These are phyloP conservation scores for Ceratorhiza oryzae-sativae DNA, from an alignment of 1,284 basidiomycete species.

Conservation along the genomic window DNA sequence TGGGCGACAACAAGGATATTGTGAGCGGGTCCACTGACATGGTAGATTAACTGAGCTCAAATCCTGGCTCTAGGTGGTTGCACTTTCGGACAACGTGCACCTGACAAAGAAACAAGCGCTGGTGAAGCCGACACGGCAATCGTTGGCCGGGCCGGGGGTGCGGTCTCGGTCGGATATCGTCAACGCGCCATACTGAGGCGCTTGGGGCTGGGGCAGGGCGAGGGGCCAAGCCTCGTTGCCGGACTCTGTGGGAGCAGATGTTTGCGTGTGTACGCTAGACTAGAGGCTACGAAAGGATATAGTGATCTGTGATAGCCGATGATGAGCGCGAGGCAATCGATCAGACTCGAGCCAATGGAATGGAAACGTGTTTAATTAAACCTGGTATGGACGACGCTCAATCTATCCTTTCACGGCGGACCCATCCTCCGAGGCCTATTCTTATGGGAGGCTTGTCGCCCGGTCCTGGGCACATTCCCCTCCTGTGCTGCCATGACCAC, in stretches of 20 bases:
- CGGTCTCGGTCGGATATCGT: conserved; percentile 46
- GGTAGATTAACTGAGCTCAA: conserved; percentile 18
- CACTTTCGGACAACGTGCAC: conserved; percentile 92
- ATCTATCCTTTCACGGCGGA: conserved; percentile 22
- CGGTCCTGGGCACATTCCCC: not conserved
- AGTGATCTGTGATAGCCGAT: conserved; percentile 32
- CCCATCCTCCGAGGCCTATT: not conserved
- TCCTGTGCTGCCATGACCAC: conserved; percentile 17
- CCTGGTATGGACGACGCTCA: conserved; percentile 2
- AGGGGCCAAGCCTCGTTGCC: not conserved
- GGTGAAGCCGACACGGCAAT: conserved; percentile 83
- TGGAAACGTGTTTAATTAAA: conserved; percentile 27
- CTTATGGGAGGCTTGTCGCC: not conserved
- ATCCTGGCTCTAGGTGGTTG: conserved; percentile 73
- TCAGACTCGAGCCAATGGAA: conserved; percentile 23
- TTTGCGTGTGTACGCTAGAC: conserved; percentile 4
- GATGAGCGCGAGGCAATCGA: conserved; percentile 10
- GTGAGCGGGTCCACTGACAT: conserved; percentile 57
- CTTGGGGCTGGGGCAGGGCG: not conserved
- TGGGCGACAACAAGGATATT: conserved; percentile 94
- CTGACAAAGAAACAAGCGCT: conserved; percentile 93
- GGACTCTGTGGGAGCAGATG: not conserved
- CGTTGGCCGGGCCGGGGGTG: conserved; percentile 63
- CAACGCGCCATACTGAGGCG: conserved; percentile 40
- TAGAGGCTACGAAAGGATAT: conserved; percentile 26